These are phyloP conservation scores for Solanum ossicruentum DNA, from an alignment of 257 asterid genomes.

Conservation along the genomic window DNA sequence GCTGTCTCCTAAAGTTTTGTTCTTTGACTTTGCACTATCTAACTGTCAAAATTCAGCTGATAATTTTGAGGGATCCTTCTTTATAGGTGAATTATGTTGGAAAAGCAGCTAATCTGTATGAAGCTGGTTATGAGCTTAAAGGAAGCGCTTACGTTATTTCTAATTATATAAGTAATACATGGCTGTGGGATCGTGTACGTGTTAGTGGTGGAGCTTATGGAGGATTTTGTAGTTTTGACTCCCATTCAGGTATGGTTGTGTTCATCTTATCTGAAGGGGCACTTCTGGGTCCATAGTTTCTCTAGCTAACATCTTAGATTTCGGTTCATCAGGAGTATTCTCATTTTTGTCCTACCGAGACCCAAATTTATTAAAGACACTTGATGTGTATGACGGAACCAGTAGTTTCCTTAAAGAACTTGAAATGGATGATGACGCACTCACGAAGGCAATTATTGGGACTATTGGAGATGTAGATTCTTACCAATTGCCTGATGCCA, in stretches of 20 bases:
- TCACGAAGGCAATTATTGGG: constrained; percentile 93
- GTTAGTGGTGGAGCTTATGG: constrained; percentile 99
- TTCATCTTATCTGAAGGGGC: not conserved
- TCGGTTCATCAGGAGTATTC: constrained; percentile 61
- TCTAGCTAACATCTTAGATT: not conserved
- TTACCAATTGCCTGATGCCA: constrained; percentile 96
- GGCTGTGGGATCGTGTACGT: constrained; percentile 99
- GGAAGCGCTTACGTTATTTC: constrained; percentile 95
- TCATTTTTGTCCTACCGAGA: constrained; percentile 92
- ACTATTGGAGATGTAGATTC: constrained; percentile 94
- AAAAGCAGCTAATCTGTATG: constrained; percentile 87
- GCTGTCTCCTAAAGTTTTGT: constrained; percentile 1
- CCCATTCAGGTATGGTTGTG: constrained; percentile 66
- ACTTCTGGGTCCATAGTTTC: not conserved
- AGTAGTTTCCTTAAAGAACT: constrained; percentile 73
- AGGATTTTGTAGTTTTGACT: constrained; percentile 90
- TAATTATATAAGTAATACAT: constrained; percentile 63
- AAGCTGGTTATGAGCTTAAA: constrained; percentile 78
- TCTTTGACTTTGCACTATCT: not conserved
- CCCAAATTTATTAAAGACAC: constrained; percentile 89
- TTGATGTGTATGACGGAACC: constrained; percentile 84
- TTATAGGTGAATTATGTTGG: constrained; percentile 93
- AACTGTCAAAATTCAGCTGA: not conserved
- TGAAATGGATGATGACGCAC: constrained; percentile 83
- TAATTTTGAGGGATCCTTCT: not conserved